Evolutionary conservation across 306 rosid genomes (phyloP).

Genomic region (Medicago ruthenica): DNA sequence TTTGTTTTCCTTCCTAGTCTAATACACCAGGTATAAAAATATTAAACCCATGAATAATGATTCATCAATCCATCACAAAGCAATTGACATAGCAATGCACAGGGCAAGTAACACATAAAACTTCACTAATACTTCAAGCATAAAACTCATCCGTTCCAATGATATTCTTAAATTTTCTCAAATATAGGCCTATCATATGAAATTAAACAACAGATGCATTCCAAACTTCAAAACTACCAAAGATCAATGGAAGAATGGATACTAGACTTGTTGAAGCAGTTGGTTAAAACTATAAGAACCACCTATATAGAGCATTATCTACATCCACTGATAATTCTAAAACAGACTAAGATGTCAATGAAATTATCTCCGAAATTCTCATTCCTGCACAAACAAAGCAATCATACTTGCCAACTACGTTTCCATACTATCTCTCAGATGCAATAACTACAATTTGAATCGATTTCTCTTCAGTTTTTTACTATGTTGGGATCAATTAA

Average conservation of each 20-base stretch:
- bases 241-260: neutral
- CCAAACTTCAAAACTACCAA: no score
- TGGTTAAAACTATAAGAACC: no score
- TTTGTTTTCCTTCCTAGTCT: no score
- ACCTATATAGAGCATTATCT: no score
- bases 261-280: no score
- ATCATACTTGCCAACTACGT: conserved; percentile 34
- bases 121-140: conserved; percentile 23
- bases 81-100: neutral
- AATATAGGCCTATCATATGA: no score
- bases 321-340: no score
- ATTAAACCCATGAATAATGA: neutral
- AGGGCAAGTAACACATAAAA: neutral
- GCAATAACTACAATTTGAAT: conserved; percentile 23
- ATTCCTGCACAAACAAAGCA: no score
- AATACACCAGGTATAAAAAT: no score
- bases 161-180: no score
- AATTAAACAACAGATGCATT: neutral
- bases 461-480: conserved; percentile 14
- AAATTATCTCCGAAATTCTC: no score
- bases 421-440: conserved; percentile 5
- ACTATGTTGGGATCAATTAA: conserved; percentile 28
- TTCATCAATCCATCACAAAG: conserved; percentile 22
- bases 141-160: neutral
- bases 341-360: no score